Conservation (phyloP, 495 filamentous ascomycete species). For the Penicillium manginii region DNA sequence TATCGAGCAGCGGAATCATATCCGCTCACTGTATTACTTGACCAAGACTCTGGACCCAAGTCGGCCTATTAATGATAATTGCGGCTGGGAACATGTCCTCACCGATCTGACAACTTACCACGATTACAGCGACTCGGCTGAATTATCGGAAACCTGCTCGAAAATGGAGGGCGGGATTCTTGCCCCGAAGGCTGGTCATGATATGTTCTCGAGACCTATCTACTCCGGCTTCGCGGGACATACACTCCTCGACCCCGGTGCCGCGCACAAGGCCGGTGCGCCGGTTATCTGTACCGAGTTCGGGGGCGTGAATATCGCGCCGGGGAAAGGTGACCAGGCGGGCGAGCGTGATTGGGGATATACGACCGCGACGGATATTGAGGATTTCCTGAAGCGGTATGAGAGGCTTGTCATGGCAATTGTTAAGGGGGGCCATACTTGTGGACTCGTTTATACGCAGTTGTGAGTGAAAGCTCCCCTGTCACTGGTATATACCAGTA, state of each 20-base stretch:
- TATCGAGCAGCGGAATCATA: conserved; percentile 59
- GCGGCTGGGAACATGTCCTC: conserved; percentile 63
- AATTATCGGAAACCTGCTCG: conserved; percentile 51
- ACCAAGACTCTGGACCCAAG: conserved; percentile 63
- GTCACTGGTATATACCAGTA: background rate
- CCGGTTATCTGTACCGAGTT: conserved; percentile 63
- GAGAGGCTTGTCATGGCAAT: conserved; percentile 42
- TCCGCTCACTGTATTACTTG: conserved; percentile 59
- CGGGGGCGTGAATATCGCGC: conserved; percentile 62
- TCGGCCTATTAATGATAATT: conserved; percentile 65
- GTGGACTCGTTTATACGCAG: conserved; percentile 45
- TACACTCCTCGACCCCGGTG: conserved; percentile 43
- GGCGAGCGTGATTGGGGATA: conserved; percentile 44
- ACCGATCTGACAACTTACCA: conserved; percentile 65
- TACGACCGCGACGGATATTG: conserved; percentile 40
- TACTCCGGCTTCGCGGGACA: conserved; percentile 25
- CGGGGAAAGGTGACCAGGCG: conserved; percentile 32
- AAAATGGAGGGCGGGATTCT: conserved; percentile 49
- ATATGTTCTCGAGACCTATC: conserved; percentile 53
- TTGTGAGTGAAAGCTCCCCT: conserved; percentile 28
- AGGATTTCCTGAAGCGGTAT: conserved; percentile 35
- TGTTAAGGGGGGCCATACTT: conserved; percentile 38
- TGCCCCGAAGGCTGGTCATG: conserved; percentile 41
- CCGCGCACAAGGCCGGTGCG: conserved; percentile 48
- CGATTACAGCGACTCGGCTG: conserved; percentile 58